Evolutionary conservation across 768 basidiomycete genomes (phyloP).

Genomic region (Royoungia palumana): DNA sequence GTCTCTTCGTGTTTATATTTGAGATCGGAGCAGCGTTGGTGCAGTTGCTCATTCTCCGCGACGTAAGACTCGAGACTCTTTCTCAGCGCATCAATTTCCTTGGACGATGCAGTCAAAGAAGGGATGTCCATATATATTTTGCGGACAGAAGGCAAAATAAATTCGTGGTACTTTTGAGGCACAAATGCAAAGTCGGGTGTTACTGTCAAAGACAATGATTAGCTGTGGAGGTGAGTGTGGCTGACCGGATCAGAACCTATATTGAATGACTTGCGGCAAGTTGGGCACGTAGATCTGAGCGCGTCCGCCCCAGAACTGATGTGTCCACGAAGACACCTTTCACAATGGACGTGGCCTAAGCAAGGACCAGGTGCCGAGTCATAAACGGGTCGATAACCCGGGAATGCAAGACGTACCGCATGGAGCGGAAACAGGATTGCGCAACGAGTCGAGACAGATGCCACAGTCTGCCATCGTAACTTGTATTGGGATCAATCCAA

Average conservation of each 20-base stretch:
- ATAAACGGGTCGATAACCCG: too few relatives aligned
- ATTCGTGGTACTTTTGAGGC: conserved; percentile 56
- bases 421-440: conserved; percentile 55
- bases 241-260: conserved; percentile 42
- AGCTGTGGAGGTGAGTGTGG: neutral
- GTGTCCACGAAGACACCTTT: conserved; percentile 48
- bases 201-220: conserved; percentile 31
- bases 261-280: conserved; percentile 53
- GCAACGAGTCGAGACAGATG: conserved; percentile 57
- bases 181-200: conserved; percentile 46
- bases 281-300: conserved; percentile 51
- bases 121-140: conserved; percentile 48
- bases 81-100: conserved; percentile 37
- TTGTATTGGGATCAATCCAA: too few relatives aligned
- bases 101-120: conserved; percentile 22
- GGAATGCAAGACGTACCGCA: conserved; percentile 47
- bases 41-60: conserved; percentile 41
- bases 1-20: conserved; percentile 34
- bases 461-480: conserved; percentile 56
- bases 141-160: conserved; percentile 56
- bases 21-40: conserved; percentile 42
- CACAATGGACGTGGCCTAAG: conserved; percentile 67
- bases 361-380: neutral
- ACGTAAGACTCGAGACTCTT: conserved; percentile 37
- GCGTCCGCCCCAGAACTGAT: conserved; percentile 29